Conservation (phyloP, 1,284 basidiomycete genomes). For the Sporisorium iseilematis-ciliati region DNA sequence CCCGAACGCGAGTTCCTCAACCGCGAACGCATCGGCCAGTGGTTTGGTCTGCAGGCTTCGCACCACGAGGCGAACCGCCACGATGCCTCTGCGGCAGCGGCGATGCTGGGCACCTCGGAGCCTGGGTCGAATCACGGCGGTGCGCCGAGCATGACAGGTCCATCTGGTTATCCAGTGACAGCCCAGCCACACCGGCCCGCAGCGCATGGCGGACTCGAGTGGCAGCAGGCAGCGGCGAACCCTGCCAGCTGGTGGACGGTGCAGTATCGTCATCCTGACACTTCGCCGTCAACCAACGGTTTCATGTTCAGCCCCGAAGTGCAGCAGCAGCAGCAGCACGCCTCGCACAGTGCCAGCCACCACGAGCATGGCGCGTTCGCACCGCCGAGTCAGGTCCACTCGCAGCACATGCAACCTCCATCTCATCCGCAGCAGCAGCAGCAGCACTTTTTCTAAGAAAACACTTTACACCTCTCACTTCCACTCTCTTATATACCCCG, state of each 20-base stretch:
- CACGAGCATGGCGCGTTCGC: conserved; percentile 12
- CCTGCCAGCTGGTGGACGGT: conserved; percentile 43
- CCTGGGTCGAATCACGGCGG: conserved; percentile 24
- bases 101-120: conserved; percentile 38
- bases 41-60: conserved; percentile 40
- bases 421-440: conserved; percentile 30
- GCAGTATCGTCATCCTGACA: conserved; percentile 35
- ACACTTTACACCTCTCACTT: conserved; percentile 7
- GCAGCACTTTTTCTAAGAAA: conserved; percentile 33
- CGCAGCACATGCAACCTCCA: conserved; percentile 18
- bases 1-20: conserved; percentile 37
- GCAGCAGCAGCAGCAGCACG: background rate
- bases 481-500: conserved; percentile 6
- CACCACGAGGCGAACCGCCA: conserved; percentile 17
- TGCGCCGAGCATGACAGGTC: conserved; percentile 7
- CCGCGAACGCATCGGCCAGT: conserved; percentile 40
- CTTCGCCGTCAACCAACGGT: conserved; percentile 23
- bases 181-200: conserved; percentile 12
- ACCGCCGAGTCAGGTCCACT: conserved; percentile 2
- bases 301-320: conserved; percentile 25
- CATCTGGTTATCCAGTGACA: background rate
- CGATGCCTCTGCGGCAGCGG: conserved; percentile 6
- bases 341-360: conserved; percentile 16
- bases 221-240: conserved; percentile 31
- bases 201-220: conserved; percentile 21